Evolutionary conservation across 2,329 filamentous ascomycete species (phyloP).

Genomic region (Arachnomyces sp.): DNA sequence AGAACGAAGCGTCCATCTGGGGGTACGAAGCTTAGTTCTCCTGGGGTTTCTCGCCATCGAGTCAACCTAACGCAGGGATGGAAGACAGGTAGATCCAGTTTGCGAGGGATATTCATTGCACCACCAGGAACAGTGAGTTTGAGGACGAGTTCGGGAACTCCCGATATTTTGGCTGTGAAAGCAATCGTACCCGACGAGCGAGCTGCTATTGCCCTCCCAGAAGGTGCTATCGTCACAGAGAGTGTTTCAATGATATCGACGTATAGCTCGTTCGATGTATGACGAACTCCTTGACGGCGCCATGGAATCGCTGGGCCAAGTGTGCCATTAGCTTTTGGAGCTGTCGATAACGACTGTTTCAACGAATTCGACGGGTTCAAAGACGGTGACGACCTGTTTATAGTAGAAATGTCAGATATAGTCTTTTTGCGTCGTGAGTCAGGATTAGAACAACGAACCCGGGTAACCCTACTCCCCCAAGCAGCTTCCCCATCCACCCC

Average conservation of each 20-base stretch:
- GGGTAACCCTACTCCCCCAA: conserved; percentile 79
- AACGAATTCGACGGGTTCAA: conserved; percentile 31
- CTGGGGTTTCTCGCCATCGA: conserved; percentile 81
- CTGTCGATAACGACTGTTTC: conserved; percentile 31
- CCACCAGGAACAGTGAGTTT: conserved; percentile 72
- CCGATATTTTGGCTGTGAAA: conserved; percentile 91
- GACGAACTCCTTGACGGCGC: conserved; percentile 83
- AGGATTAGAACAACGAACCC: conserved; percentile 41
- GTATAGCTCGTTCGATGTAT: conserved; percentile 95
- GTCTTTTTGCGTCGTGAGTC: background rate
- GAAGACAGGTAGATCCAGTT: conserved; percentile 85
- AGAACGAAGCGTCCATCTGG: conserved; percentile 91
- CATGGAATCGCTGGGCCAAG: conserved; percentile 61
- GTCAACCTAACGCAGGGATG: conserved; percentile 88
- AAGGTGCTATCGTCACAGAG: conserved; percentile 79
- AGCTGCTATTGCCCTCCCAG: conserved; percentile 75
- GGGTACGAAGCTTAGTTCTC: conserved; percentile 90
- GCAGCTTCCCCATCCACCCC: conserved; percentile 76
- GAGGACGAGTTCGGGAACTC: conserved; percentile 81
- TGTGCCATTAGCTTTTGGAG: conserved; percentile 20
- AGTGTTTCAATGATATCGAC: conserved; percentile 91
- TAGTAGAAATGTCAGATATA: background rate
- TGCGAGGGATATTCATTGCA: conserved; percentile 62
- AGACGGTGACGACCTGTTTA: conserved; percentile 33
- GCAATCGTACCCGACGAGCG: conserved; percentile 87